phyloP scores from a whole-genome alignment of 2,329 filamentous ascomycete genomes.

The Ceratocystis variospora region DNA sequence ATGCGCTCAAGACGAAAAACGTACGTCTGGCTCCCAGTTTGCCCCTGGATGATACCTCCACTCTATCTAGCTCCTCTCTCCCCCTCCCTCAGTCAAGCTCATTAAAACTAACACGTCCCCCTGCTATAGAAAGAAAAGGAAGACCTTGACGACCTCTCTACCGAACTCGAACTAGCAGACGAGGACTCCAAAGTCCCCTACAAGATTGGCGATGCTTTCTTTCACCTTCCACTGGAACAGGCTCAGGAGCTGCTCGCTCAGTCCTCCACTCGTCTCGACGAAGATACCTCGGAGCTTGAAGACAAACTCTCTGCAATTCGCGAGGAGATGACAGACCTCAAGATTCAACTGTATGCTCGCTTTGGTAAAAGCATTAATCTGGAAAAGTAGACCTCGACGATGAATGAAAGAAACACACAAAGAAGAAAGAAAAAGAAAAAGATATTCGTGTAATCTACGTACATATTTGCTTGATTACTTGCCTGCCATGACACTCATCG shows the following conservation, averaged over 20 bases:
- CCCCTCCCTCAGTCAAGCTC: neutral
- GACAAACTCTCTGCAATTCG: conserved; percentile 59
- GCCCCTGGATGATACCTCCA: neutral
- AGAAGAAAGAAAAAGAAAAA: neutral
- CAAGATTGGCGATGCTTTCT: conserved; percentile 92
- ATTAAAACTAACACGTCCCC: neutral
- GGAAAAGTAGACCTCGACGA: conserved; percentile 34
- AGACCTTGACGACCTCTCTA: conserved; percentile 83
- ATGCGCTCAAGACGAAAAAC: conserved; percentile 65
- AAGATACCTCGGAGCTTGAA: conserved; percentile 62
- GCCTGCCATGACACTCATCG: neutral
- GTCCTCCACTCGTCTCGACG: conserved; percentile 59
- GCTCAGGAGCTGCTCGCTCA: conserved; percentile 71
- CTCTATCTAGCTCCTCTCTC: too few species aligned
- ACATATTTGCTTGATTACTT: neutral
- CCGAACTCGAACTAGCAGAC: conserved; percentile 83
- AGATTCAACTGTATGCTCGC: conserved; percentile 82
- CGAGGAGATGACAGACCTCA: conserved; percentile 80
- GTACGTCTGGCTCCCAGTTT: conserved; percentile 36
- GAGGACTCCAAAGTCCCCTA: conserved; percentile 94
- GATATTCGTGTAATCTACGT: neutral
- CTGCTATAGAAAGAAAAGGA: conserved; percentile 85
- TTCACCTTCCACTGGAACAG: conserved; percentile 68
- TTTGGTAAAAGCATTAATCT: conserved; percentile 97
- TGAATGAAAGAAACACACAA: neutral